Evolutionary conservation across 1,139 yeast species (phyloP).

Genomic region (Scheffersomyces segobiensis): DNA sequence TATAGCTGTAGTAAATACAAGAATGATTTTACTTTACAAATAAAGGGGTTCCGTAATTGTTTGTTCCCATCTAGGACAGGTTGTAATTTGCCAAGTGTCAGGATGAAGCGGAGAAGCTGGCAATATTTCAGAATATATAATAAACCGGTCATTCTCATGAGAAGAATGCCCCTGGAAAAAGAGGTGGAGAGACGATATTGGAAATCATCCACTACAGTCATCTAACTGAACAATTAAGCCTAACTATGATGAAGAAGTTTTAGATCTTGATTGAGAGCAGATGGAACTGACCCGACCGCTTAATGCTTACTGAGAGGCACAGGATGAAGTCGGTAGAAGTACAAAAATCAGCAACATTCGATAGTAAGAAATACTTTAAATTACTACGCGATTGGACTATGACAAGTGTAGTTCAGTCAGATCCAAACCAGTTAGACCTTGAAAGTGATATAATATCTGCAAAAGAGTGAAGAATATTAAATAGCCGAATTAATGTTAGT

Average conservation of each 20-base stretch:
- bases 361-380: too few relatives aligned
- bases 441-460: too few relatives aligned
- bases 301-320: background rate
- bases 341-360: background rate
- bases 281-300: background rate
- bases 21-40: background rate
- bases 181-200: background rate
- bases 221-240: background rate
- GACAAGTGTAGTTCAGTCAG: background rate
- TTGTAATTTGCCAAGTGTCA: background rate
- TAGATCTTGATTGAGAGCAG: background rate
- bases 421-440: background rate
- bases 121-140: too few relatives aligned
- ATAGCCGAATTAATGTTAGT: background rate
- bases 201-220: background rate
- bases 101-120: background rate
- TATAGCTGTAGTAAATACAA: background rate
- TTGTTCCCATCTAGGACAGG: background rate
- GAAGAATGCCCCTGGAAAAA: background rate
- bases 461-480: background rate
- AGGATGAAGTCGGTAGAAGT: background rate
- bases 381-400: background rate
- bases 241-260: background rate
- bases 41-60: background rate
- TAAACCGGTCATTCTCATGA: background rate